Percentiles rank a stretch among this genome's conserved stretches.
Evolutionary conservation across 768 basidiomycete species (phyloP).

Genomic region (Lentinula sp.): DNA sequence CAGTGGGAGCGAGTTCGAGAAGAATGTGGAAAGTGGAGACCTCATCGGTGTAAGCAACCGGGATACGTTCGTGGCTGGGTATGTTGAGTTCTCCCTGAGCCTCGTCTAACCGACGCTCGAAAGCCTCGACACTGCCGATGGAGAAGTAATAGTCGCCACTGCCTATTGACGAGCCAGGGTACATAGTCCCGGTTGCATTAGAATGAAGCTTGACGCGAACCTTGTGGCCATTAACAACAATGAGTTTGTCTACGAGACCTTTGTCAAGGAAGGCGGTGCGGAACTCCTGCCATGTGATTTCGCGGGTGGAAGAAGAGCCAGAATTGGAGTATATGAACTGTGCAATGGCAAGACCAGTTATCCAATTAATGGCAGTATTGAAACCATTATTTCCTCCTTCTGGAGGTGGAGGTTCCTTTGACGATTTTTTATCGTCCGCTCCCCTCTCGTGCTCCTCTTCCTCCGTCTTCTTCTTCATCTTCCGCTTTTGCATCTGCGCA

Average conservation of each 20-base stretch:
- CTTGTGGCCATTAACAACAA: slow-evolving; percentile 83
- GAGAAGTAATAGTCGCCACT: slow-evolving; percentile 85
- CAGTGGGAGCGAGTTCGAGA: slow-evolving; percentile 91
- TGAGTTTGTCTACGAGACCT: slow-evolving; percentile 89
- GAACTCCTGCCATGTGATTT: slow-evolving; percentile 99
- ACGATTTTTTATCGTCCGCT: slow-evolving; percentile 24
- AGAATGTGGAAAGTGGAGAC: slow-evolving; percentile 77
- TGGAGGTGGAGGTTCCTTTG: slow-evolving; percentile 41
- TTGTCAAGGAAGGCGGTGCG: slow-evolving; percentile 95
- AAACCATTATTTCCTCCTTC: slow-evolving; percentile 37
- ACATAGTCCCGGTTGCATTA: slow-evolving; percentile 77
- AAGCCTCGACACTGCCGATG: slow-evolving; percentile 94
- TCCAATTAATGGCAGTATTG: slow-evolving; percentile 48
- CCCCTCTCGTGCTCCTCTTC: slow-evolving; percentile 18
- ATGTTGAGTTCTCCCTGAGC: slow-evolving; percentile 92
- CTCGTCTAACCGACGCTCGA: slow-evolving; percentile 92
- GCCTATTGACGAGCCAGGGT: slow-evolving; percentile 48
- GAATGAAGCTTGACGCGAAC: slow-evolving; percentile 92
- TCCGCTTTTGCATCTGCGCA: slow-evolving; percentile 25
- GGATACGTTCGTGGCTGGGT: slow-evolving; percentile 87
- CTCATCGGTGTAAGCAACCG: slow-evolving; percentile 95
- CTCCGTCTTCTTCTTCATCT: slow-evolving; percentile 20
- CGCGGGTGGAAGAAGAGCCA: slow-evolving; percentile 53
- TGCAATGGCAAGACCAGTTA: slow-evolving; percentile 49
- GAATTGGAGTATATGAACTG: slow-evolving; percentile 64